Evolutionary conservation across 176 grass and related monocot genomes (phyloP).

Genomic region (Oryza nivara): DNA sequence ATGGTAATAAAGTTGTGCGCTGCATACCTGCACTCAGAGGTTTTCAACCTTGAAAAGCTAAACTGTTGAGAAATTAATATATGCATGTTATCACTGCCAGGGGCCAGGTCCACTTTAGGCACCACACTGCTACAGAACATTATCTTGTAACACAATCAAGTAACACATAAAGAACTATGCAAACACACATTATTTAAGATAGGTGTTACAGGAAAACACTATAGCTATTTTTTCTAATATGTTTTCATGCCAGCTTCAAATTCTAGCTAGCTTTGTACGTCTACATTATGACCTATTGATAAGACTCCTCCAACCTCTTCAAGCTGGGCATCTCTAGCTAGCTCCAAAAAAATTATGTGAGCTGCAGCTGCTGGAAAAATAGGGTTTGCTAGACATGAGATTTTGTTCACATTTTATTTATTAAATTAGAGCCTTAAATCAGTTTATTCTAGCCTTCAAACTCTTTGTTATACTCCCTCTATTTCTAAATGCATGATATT

Average conservation of each 20-base stretch:
- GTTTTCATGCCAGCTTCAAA: background rate
- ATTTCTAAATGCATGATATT: too few relatives aligned
- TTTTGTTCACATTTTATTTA: too few relatives aligned
- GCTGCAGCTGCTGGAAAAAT: too few relatives aligned
- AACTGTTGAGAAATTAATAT: background rate
- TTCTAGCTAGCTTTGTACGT: background rate
- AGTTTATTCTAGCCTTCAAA: too few relatives aligned
- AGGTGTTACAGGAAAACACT: background rate
- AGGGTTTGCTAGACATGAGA: background rate
- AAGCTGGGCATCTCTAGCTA: background rate
- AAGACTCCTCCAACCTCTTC: background rate
- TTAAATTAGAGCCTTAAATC: too few relatives aligned
- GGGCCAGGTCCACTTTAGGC: background rate
- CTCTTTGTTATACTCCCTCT: too few relatives aligned
- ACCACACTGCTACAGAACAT: background rate
- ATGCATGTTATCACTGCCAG: background rate
- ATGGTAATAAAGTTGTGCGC: background rate
- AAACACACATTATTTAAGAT: background rate
- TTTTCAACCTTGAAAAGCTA: background rate
- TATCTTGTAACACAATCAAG: background rate
- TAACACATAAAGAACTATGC: too few relatives aligned
- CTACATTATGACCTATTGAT: background rate
- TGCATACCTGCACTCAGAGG: background rate
- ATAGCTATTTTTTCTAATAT: background rate
- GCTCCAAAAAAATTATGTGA: too few relatives aligned